Conservation (phyloP, 352 stramenopile genomes). For the Phytophthora lateralis region DNA sequence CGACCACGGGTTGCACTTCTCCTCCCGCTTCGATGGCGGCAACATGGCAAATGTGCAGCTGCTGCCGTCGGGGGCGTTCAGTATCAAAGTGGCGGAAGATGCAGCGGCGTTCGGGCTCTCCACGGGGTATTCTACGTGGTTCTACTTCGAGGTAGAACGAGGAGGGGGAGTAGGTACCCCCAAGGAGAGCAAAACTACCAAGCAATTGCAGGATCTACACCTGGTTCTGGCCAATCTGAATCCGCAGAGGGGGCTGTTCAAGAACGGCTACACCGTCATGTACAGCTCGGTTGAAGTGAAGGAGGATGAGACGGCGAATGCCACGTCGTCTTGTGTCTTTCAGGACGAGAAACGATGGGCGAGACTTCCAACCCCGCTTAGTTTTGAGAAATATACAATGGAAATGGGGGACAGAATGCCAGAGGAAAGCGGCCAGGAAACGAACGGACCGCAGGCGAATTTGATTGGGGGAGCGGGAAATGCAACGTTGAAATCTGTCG, state of each 20-base stretch:
- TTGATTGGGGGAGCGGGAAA: not conserved
- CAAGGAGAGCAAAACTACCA: constrained; percentile 13
- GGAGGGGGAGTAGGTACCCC: constrained; percentile 15
- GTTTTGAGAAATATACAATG: constrained; percentile 45
- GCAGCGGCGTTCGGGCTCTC: constrained; percentile 42
- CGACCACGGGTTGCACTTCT: constrained; percentile 55
- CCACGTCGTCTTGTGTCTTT: constrained; percentile 47
- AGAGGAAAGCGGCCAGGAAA: constrained; percentile 31
- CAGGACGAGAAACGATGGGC: constrained; percentile 46
- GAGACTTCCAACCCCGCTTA: constrained; percentile 40
- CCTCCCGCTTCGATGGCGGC: constrained; percentile 74
- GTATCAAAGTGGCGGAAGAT: constrained; percentile 49
- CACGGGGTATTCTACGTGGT: constrained; percentile 87
- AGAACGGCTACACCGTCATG: constrained; percentile 74
- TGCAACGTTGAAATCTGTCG: not conserved
- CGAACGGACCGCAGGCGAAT: constrained; percentile 22
- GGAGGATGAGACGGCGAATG: constrained; percentile 17
- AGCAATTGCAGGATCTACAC: constrained; percentile 40
- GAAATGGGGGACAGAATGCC: not conserved
- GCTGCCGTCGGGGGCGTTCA: constrained; percentile 30
- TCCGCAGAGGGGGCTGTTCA: constrained; percentile 80
- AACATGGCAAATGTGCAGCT: constrained; percentile 55
- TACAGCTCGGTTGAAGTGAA: constrained; percentile 59
- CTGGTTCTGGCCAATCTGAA: constrained; percentile 81
- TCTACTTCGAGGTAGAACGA: constrained; percentile 84